Evolutionary conservation across 345 rosid genomes (phyloP).

Genomic region (Combretum micranthum): DNA sequence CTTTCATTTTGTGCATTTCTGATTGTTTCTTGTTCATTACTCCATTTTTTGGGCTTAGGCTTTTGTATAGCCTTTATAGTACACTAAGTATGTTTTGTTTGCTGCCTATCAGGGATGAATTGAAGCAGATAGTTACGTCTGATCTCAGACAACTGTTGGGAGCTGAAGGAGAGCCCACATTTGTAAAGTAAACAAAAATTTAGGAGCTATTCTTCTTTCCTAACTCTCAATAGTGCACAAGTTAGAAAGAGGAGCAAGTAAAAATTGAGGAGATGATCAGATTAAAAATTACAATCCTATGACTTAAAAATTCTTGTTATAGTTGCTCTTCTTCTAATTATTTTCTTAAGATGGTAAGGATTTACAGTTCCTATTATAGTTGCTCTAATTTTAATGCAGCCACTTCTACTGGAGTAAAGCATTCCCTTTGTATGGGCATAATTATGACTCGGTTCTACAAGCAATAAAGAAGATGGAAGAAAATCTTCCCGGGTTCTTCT

Average conservation of each 20-base stretch:
- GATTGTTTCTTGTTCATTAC: not conserved
- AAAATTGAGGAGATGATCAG: too few species aligned
- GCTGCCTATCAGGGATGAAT: conserved; percentile 43
- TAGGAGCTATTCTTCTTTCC: too few species aligned
- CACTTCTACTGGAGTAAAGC: conserved; percentile 88
- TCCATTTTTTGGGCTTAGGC: not conserved
- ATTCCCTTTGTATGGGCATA: conserved; percentile 68
- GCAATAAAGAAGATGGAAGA: conserved; percentile 76
- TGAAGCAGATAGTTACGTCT: conserved; percentile 71
- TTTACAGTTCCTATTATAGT: conserved; percentile 2
- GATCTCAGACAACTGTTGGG: conserved; percentile 78
- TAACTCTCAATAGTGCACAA: too few species aligned
- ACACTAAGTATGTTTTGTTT: conserved; percentile 2
- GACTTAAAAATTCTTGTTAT: too few species aligned
- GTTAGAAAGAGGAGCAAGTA: too few species aligned
- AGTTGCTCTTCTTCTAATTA: not conserved
- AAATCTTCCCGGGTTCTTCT: conserved; percentile 86
- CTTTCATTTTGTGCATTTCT: conserved; percentile 1
- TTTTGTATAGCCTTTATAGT: not conserved
- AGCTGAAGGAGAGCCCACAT: conserved; percentile 84
- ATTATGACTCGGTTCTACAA: conserved; percentile 56
- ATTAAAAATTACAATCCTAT: too few species aligned
- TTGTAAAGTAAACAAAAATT: conserved; percentile 52
- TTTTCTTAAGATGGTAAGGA: not conserved
- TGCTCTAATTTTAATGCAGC: conserved; percentile 33